Evolutionary conservation across 352 stramenopile genomes (phyloP).

Genomic region (Phytophthora syringae): DNA sequence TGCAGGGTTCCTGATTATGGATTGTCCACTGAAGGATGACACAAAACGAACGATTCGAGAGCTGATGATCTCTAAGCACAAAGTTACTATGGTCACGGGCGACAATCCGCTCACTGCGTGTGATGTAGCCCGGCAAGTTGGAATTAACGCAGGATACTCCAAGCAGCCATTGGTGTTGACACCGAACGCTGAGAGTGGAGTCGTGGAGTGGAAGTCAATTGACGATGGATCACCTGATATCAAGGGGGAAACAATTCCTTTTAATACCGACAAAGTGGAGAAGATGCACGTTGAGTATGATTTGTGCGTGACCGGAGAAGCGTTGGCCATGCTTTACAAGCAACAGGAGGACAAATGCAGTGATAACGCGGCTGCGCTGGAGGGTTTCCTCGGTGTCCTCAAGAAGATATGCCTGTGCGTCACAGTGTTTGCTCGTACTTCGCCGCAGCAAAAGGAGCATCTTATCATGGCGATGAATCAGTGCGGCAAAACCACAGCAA

Average conservation of each 20-base stretch:
- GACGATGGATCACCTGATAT: slow-evolving; percentile 91
- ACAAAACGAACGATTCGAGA: slow-evolving; percentile 94
- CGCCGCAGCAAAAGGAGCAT: slow-evolving; percentile 96
- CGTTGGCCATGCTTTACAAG: slow-evolving; percentile 48
- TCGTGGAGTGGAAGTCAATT: slow-evolving; percentile 85
- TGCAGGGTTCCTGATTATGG: slow-evolving; percentile 93
- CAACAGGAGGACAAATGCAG: slow-evolving; percentile 31
- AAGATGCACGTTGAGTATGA: slow-evolving; percentile 81
- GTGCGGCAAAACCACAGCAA: slow-evolving; percentile 92
- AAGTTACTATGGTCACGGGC: slow-evolving; percentile 98
- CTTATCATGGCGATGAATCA: slow-evolving; percentile 96
- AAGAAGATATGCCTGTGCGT: slow-evolving; percentile 77
- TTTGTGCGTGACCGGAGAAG: slow-evolving; percentile 85
- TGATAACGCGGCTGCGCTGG: slow-evolving; percentile 42
- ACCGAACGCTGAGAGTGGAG: slow-evolving; percentile 32
- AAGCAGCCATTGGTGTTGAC: slow-evolving; percentile 78
- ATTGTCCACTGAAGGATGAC: slow-evolving; percentile 96
- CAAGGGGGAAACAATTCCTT: slow-evolving; percentile 80
- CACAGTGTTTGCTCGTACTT: slow-evolving; percentile 96
- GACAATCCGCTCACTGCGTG: slow-evolving; percentile 98
- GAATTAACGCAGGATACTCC: slow-evolving; percentile 94
- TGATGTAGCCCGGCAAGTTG: slow-evolving; percentile 96
- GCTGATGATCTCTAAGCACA: slow-evolving; percentile 91
- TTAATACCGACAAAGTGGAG: slow-evolving; percentile 61
- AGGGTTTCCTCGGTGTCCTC: slow-evolving; percentile 71